Evolutionary conservation across 352 stramenopile genomes (phyloP).

Genomic region (Pythium phragmiticola): DNA sequence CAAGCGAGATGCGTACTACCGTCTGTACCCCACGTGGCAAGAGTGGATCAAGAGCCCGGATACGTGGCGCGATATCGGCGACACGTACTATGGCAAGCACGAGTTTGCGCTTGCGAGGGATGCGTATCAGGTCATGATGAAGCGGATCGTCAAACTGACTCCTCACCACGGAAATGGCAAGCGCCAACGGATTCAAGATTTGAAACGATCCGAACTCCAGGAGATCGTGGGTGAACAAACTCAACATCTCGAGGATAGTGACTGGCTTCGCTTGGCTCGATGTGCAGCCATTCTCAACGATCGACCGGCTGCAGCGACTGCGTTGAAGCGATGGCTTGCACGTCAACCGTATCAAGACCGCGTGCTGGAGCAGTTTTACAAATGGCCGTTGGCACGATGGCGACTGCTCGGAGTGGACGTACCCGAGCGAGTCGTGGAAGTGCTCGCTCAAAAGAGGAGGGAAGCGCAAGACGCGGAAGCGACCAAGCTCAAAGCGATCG

Average conservation of each 20-base stretch:
- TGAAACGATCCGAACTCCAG: slow-evolving; percentile 20
- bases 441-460: slow-evolving; percentile 27
- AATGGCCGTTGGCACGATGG: slow-evolving; percentile 60
- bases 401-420: slow-evolving; percentile 52
- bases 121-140: slow-evolving; percentile 58
- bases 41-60: slow-evolving; percentile 51
- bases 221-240: neutral
- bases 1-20: slow-evolving; percentile 29
- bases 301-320: slow-evolving; percentile 19
- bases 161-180: slow-evolving; percentile 33
- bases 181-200: slow-evolving; percentile 34
- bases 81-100: slow-evolving; percentile 41
- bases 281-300: slow-evolving; percentile 52
- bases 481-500: slow-evolving; percentile 20
- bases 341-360: slow-evolving; percentile 37
- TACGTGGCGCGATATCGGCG: slow-evolving; percentile 54
- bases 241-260: slow-evolving; percentile 26
- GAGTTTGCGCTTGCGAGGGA: slow-evolving; percentile 66
- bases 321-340: slow-evolving; percentile 46
- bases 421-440: slow-evolving; percentile 33
- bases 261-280: slow-evolving; percentile 60
- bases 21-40: slow-evolving; percentile 42
- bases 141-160: slow-evolving; percentile 36
- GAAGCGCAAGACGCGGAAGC: slow-evolving; percentile 17
- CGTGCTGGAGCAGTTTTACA: slow-evolving; percentile 42